Percentiles rank a stretch among this genome's conserved stretches.
Conservation (phyloP, 305 asterid species). For the Plantago coronopus region DNA sequence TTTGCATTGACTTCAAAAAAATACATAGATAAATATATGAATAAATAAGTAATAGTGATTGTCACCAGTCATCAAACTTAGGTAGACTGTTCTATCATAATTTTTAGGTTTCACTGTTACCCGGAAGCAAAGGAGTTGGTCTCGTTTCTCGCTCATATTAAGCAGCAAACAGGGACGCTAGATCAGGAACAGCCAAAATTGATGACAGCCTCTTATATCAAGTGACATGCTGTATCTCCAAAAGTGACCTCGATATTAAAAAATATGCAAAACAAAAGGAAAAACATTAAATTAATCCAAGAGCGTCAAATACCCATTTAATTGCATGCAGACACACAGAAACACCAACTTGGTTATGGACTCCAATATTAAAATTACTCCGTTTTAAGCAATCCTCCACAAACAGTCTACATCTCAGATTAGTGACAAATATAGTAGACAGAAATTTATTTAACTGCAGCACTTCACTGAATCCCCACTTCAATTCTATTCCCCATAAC, state of each 20-base stretch:
- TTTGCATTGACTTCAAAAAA: constrained; percentile 7
- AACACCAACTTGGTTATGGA: neutral
- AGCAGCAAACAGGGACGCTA: neutral
- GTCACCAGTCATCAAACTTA: constrained; percentile 2
- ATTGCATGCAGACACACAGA: constrained; percentile 9
- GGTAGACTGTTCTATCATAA: neutral
- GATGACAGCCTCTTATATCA: constrained; percentile 9
- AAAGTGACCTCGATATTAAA: constrained; percentile 19
- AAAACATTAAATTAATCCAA: neutral
- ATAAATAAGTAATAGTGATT: neutral
- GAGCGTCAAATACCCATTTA: constrained; percentile 19
- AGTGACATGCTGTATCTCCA: constrained; percentile 18
- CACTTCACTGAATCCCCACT: neutral
- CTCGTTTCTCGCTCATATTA: too few relatives aligned
- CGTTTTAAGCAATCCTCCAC: too few relatives aligned
- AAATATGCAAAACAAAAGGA: neutral
- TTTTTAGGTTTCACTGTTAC: neutral
- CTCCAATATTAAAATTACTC: too few relatives aligned
- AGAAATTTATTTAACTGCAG: too few relatives aligned
- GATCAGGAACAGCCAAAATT: constrained; percentile 4
- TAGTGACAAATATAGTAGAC: too few relatives aligned
- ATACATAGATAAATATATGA: neutral
- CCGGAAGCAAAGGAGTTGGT: neutral
- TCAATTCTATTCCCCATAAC: neutral
- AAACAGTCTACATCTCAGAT: too few relatives aligned